phyloP scores from a whole-genome alignment of 1,284 basidiomycete species.

The Ustilago crameri region DNA sequence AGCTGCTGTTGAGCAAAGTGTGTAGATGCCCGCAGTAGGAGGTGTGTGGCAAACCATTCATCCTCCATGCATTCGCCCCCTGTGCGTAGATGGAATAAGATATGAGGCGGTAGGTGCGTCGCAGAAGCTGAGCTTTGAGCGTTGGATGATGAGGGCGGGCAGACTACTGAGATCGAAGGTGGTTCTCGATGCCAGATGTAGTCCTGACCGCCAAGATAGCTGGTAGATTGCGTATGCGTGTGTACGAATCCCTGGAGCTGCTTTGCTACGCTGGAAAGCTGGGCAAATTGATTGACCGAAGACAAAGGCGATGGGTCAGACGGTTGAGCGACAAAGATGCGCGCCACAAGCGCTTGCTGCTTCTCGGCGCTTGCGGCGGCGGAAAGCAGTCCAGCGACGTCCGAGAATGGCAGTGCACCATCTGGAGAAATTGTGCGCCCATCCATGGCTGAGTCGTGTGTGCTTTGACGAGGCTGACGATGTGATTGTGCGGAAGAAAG shows the following conservation, averaged over 20 bases:
- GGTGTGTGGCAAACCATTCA: conserved; percentile 93
- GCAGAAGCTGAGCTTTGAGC: conserved; percentile 5
- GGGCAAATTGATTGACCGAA: conserved; percentile 24
- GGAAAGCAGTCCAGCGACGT: conserved; percentile 28
- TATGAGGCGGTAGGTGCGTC: conserved; percentile 18
- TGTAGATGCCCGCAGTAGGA: conserved; percentile 66
- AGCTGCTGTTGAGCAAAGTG: conserved; percentile 22
- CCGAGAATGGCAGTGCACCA: conserved; percentile 45
- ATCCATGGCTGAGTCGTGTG: conserved; percentile 2
- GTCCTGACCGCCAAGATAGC: conserved; percentile 15
- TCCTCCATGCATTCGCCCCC: conserved; percentile 85
- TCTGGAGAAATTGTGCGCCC: conserved; percentile 2
- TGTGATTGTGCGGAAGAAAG: conserved; percentile 1
- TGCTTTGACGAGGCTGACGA: not conserved
- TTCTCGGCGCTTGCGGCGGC: conserved; percentile 40
- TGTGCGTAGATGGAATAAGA: conserved; percentile 38
- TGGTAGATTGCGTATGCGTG: conserved; percentile 3
- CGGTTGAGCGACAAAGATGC: conserved; percentile 24
- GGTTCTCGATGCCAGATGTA: conserved; percentile 67
- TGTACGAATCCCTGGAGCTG: conserved; percentile 8
- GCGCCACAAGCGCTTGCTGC: conserved; percentile 40
- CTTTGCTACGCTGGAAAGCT: conserved; percentile 18
- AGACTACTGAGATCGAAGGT: conserved; percentile 43
- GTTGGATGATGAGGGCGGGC: conserved; percentile 12
- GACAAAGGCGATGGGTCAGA: conserved; percentile 6